Evolutionary conservation across 1,284 basidiomycete species (phyloP).

Genomic region (Austroboletus novae-zelandiae): DNA sequence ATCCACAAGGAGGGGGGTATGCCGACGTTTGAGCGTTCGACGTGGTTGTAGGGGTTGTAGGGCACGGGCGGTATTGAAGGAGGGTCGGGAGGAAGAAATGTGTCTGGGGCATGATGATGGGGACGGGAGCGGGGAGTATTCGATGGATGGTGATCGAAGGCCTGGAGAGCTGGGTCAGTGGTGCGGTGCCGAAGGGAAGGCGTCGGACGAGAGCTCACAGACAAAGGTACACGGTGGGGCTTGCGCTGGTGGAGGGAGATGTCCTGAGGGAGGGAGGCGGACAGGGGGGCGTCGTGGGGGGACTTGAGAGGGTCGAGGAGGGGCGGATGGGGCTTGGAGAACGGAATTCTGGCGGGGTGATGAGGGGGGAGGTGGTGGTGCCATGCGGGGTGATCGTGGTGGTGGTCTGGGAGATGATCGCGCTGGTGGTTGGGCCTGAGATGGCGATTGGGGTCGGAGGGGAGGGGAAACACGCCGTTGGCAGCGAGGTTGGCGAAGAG

Average conservation of each 20-base stretch:
- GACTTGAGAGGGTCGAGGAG: conserved; percentile 9
- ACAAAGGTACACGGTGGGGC: conserved; percentile 10
- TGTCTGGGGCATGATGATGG: conserved; percentile 13
- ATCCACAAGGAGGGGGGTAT: conserved; percentile 79
- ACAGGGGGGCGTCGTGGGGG: conserved; percentile 8
- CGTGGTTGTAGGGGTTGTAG: conserved; percentile 32
- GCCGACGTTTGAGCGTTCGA: conserved; percentile 52
- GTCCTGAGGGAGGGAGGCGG: conserved; percentile 9
- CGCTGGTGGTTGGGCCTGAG: conserved; percentile 8
- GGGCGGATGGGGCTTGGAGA: conserved; percentile 17
- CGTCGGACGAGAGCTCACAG: conserved; percentile 11
- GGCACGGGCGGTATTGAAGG: conserved; percentile 23
- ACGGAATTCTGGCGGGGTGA: conserved; percentile 13
- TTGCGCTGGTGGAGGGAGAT: conserved; percentile 14
- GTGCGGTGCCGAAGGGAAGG: neutral
- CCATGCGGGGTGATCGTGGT: conserved; percentile 27
- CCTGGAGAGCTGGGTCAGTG: conserved; percentile 15
- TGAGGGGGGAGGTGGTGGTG: conserved; percentile 7
- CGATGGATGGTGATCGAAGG: conserved; percentile 20
- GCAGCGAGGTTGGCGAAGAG: conserved; percentile 59
- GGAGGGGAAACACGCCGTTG: conserved; percentile 47
- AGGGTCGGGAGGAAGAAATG: conserved; percentile 17
- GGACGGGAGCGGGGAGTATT: conserved; percentile 9
- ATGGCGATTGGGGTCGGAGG: conserved; percentile 18
- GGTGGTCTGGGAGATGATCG: conserved; percentile 17